Evolutionary conservation across 306 rosid genomes (phyloP).

Genomic region (Cucurbita pepo): DNA sequence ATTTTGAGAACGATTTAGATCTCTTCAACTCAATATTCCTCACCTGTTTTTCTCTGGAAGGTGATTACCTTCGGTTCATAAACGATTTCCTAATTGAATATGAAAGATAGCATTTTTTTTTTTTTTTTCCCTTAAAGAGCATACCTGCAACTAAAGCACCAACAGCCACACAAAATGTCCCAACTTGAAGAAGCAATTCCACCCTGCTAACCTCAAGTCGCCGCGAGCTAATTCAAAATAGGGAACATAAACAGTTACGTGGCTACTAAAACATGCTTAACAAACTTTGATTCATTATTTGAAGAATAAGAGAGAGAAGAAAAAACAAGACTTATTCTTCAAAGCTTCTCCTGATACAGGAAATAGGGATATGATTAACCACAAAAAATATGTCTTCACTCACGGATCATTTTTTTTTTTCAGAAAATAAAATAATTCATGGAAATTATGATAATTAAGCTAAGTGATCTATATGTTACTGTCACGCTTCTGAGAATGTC

Average conservation of each 20-base stretch:
- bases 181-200: constrained; percentile 96
- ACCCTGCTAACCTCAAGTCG: constrained; percentile 97
- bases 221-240: constrained; percentile 52
- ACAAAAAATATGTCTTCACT: background rate
- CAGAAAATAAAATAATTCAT: background rate
- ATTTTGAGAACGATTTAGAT: background rate
- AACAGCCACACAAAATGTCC: constrained; percentile 76
- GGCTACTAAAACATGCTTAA: background rate
- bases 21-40: background rate
- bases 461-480: background rate
- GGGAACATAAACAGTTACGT: background rate
- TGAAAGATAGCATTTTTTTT: background rate
- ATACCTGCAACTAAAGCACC: constrained; percentile 94
- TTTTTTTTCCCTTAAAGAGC: background rate
- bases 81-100: background rate
- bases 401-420: background rate
- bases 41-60: background rate
- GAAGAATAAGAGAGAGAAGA: background rate
- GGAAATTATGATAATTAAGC: background rate
- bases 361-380: background rate
- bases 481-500: background rate
- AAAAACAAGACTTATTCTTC: background rate
- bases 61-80: background rate
- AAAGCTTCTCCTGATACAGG: background rate
- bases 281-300: background rate